phyloP scores from a whole-genome alignment of 352 stramenopile genomes.

The Phytophthora fragariae region DNA sequence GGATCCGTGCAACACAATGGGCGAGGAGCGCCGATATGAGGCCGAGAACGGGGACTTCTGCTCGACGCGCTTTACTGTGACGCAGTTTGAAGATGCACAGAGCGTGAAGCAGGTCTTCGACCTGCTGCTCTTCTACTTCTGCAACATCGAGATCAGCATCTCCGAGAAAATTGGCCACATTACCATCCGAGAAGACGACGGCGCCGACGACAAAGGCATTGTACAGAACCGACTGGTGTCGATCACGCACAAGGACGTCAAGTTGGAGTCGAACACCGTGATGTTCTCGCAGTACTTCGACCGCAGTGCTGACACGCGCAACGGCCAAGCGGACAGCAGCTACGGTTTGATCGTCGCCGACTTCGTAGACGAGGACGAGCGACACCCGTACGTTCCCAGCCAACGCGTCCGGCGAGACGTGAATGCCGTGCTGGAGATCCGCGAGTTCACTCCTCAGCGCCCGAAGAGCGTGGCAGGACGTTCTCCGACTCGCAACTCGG shows the following conservation, averaged over 20 bases:
- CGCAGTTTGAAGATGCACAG: conserved; percentile 50
- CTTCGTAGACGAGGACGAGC: conserved; percentile 48
- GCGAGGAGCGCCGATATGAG: conserved; percentile 58
- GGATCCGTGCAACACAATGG: conserved; percentile 37
- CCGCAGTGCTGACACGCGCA: conserved; percentile 13
- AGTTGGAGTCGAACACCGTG: conserved; percentile 55
- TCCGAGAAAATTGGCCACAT: conserved; percentile 65
- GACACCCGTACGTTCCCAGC: conserved; percentile 37
- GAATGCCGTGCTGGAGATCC: conserved; percentile 40
- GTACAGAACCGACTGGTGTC: conserved; percentile 59
- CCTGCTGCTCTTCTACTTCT: conserved; percentile 55
- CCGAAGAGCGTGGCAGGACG: conserved; percentile 14
- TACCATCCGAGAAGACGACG: conserved; percentile 61
- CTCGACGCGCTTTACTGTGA: conserved; percentile 57
- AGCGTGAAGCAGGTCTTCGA: conserved; percentile 56
- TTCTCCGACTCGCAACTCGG: conserved; percentile 24
- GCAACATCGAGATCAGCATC: conserved; percentile 71
- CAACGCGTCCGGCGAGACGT: conserved; percentile 39
- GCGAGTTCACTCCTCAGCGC: conserved; percentile 21
- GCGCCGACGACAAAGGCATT: conserved; percentile 45
- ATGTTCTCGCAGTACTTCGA: conserved; percentile 51
- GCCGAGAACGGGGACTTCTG: conserved; percentile 55
- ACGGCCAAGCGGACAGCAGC: conserved; percentile 15
- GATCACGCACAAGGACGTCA: conserved; percentile 33
- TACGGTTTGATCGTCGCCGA: conserved; percentile 43